Evolutionary conservation across 2,329 filamentous ascomycete genomes (phyloP), one percentile per base, ranked within the genome.

Genomic region (Aspergillus aculeatus): DNA sequence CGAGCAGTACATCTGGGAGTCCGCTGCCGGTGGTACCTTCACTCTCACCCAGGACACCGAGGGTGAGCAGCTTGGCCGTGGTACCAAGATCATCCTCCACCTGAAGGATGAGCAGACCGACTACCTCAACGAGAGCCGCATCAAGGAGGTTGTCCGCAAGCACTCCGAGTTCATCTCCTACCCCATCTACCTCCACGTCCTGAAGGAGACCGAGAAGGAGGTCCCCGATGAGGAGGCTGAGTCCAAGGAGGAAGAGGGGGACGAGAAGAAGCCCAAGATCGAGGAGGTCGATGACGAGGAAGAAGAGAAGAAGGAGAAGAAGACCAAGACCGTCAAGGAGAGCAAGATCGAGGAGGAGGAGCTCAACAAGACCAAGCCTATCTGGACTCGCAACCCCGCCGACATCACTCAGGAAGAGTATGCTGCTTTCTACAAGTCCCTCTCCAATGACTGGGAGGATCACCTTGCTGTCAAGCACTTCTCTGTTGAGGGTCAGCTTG

Each of bases 71-170:
- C 86, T 99, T 68, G 93, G 93, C 78, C 94, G 95, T 74, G 95
- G 95, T 79, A 96, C 92, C 80, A 93, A 96, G 88, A 96, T 99
- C 79, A 89, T 98, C 81, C 92, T 99, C 64, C 91, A 98, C 86
- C 86, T 99, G 76, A 99, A 99, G 91, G 95, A 99, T 73, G 95
- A 99, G 88, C 95, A 99, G 86, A 85, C 84, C 68, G 95, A 98
- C 81, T 99, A 96, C 88, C 86, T 98, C 70, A 96, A 98, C 82
- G 95, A 99, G 90, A 86, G 86, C 86, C 95, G 94, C 87, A 90
- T 99, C 86, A 99, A 99, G 91, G 95, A 99, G 86, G 94, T 99
- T 69, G 93, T 99, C 86, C 98, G 98, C 92, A 99, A 99, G 91
- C 95, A 99, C 90, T 98, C 95, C 78, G 95, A 99, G 85, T 99